Percentiles rank a stretch among this genome's conserved stretches.
Conservation (phyloP, 1,139 yeast genomes). For the Hyphopichia buzzinii region DNA sequence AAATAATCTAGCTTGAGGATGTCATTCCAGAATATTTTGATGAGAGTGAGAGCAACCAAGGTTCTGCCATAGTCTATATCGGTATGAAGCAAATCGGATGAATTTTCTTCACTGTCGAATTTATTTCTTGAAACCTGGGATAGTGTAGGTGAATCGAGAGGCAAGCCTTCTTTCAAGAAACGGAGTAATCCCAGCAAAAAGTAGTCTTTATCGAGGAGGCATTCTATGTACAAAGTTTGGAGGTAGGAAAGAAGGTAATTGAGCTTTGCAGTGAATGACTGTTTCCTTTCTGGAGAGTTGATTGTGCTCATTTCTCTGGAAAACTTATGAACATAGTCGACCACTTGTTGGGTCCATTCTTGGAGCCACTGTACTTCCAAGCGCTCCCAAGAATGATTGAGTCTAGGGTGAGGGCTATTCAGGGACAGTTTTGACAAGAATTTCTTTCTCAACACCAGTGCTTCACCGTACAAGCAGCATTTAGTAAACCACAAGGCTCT, state of each 20-base stretch:
- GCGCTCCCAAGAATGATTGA: constrained; percentile 16
- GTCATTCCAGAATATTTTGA: constrained; percentile 73
- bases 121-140: constrained; percentile 15
- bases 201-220: constrained; percentile 57
- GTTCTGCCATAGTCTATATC: constrained; percentile 35
- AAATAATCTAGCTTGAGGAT: constrained; percentile 52
- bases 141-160: constrained; percentile 29
- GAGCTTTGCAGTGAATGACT: constrained; percentile 51
- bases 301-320: constrained; percentile 37
- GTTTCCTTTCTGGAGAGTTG: constrained; percentile 28
- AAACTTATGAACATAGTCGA: constrained; percentile 55
- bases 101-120: constrained; percentile 11
- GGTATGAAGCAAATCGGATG: constrained; percentile 9
- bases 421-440: constrained; percentile 15
- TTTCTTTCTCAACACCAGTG: constrained; percentile 63
- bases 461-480: constrained; percentile 82
- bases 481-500: constrained; percentile 90
- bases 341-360: constrained; percentile 86
- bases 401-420: constrained; percentile 9
- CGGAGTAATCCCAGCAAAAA: constrained; percentile 65
- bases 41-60: constrained; percentile 48
- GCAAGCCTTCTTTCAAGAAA: constrained; percentile 54
- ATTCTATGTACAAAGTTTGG: constrained; percentile 66
- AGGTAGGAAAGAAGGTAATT: constrained; percentile 59
- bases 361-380: constrained; percentile 66